Conservation (phyloP, 495 filamentous ascomycete genomes). For the Geoglossum glabrum region DNA sequence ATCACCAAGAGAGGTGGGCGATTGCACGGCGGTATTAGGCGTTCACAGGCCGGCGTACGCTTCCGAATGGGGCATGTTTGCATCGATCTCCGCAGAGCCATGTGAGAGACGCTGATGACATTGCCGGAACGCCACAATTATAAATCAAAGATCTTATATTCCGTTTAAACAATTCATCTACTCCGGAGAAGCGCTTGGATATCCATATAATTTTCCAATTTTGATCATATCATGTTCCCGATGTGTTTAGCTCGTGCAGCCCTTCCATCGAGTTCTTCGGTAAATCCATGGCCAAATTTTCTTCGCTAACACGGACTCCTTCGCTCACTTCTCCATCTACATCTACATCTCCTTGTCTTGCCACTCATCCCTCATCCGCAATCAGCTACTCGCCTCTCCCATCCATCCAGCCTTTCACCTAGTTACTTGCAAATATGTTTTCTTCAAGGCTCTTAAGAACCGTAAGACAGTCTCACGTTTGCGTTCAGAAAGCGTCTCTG, state of each 20-base stretch:
- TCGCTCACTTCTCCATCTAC: background rate
- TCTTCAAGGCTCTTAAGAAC: conserved; percentile 41
- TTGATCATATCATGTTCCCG: background rate
- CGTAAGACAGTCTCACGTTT: conserved; percentile 37
- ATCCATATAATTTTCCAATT: background rate
- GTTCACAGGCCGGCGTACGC: background rate
- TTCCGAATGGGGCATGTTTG: background rate
- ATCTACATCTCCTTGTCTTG: background rate
- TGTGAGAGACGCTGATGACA: background rate
- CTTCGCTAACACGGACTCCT: background rate
- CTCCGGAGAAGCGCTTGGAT: background rate
- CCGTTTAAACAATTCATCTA: background rate
- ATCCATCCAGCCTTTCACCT: conserved; percentile 24
- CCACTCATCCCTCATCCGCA: background rate
- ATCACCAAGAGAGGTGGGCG: background rate
- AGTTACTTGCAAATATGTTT: conserved; percentile 33
- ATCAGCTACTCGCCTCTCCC: background rate
- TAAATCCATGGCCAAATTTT: background rate
- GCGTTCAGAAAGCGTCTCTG: conserved; percentile 9
- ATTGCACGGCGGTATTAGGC: background rate
- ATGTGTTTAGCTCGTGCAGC: background rate
- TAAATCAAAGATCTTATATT: background rate
- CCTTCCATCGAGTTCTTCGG: background rate
- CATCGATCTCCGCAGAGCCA: background rate
- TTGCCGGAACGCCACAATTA: background rate